These are phyloP conservation scores for Inga oerstediana DNA, from an alignment of 306 rosid genomes.

Conservation along the genomic window DNA sequence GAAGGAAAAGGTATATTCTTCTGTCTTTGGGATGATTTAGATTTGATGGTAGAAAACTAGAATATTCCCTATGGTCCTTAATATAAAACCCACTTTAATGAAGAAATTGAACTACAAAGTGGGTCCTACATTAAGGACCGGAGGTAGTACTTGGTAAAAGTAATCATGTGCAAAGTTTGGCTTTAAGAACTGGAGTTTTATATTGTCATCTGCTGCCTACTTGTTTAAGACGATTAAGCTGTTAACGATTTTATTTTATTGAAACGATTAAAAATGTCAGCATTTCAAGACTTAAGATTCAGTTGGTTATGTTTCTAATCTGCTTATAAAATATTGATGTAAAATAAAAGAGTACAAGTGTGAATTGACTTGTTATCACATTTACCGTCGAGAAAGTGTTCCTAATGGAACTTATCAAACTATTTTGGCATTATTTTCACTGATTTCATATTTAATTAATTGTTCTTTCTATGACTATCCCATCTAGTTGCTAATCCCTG, in stretches of 20 bases:
- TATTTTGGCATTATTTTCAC: not conserved
- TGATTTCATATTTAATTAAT: not conserved
- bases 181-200: not conserved
- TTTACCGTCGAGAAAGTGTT: not conserved
- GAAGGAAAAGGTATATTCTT: constrained; percentile 66
- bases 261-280: not conserved
- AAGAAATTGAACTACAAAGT: no score
- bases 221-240: not conserved
- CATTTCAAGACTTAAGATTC: not conserved
- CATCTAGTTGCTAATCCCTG: constrained; percentile 14
- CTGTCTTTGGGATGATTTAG: constrained; percentile 11
- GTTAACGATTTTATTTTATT: not conserved
- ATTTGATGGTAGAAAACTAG: constrained; percentile 19
- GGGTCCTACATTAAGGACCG: no score
- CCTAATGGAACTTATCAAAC: constrained; percentile 8
- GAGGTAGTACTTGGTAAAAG: not conserved
- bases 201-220: constrained; percentile 3
- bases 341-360: not conserved
- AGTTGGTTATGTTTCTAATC: not conserved
- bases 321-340: not conserved
- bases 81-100: no score
- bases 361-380: constrained; percentile 11
- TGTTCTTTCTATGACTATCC: not conserved
- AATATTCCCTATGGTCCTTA: not conserved
- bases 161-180: constrained; percentile 4